phyloP scores from a whole-genome alignment of 2,329 filamentous ascomycete genomes.

The Aotearoamyces nothofagi region DNA sequence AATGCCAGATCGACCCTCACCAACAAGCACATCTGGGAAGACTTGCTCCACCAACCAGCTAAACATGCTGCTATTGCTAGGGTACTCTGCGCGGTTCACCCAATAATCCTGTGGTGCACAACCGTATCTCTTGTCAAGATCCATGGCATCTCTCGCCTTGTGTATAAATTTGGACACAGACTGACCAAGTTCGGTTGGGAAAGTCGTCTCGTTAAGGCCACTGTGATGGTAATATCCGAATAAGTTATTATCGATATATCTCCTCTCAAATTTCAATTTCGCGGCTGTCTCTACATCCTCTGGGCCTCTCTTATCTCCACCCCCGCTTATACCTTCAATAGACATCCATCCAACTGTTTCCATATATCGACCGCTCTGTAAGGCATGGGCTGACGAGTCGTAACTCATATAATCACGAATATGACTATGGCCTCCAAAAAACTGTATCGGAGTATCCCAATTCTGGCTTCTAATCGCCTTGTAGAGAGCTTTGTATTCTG shows the following conservation, averaged over 20 bases:
- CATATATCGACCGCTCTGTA: conserved; percentile 84
- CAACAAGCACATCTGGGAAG: conserved; percentile 50
- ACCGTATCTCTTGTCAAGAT: conserved; percentile 62
- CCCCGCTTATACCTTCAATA: conserved; percentile 43
- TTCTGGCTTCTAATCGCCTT: conserved; percentile 61
- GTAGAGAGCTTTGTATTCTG: conserved; percentile 66
- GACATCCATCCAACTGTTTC: conserved; percentile 94
- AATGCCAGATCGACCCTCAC: conserved; percentile 38
- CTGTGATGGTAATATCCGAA: conserved; percentile 74
- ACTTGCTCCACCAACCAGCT: conserved; percentile 65
- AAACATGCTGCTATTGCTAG: conserved; percentile 61
- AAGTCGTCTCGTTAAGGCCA: conserved; percentile 52
- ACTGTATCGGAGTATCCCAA: conserved; percentile 73
- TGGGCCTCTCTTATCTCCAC: conserved; percentile 12
- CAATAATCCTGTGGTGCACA: conserved; percentile 71
- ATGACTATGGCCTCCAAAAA: conserved; percentile 85
- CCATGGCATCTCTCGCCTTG: conserved; percentile 50
- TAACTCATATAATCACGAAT: conserved; percentile 74
- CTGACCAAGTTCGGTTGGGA: conserved; percentile 59
- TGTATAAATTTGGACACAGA: conserved; percentile 58
- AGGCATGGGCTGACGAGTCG: conserved; percentile 60
- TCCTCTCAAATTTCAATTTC: conserved; percentile 48
- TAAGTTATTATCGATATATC: conserved; percentile 91
- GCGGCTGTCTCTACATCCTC: conserved; percentile 19
- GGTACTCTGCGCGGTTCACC: conserved; percentile 67